A percentile compares a stretch with the other conserved stretches of the same genome.
Conservation (phyloP, 2,329 filamentous ascomycete species). For the Penicillium digitatum region DNA sequence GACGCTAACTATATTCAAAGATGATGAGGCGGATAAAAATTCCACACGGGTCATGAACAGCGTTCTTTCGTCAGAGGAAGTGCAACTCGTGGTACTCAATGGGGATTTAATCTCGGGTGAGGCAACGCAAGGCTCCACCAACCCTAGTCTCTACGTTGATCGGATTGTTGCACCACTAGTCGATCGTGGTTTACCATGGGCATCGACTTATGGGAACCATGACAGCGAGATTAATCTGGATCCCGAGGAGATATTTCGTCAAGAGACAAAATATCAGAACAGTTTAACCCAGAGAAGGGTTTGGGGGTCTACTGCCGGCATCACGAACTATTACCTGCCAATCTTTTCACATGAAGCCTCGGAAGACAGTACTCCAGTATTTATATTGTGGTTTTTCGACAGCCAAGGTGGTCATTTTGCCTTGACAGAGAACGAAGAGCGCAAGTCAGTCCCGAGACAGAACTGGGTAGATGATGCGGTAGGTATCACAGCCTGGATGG, state of each 20-base stretch:
- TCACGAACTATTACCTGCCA: conserved; percentile 55
- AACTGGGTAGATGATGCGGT: conserved; percentile 47
- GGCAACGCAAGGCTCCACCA: conserved; percentile 51
- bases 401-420: conserved; percentile 56
- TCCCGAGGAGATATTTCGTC: conserved; percentile 40
- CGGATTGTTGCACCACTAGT: conserved; percentile 58
- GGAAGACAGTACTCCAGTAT: conserved; percentile 31
- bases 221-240: conserved; percentile 60
- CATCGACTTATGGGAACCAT: conserved; percentile 69
- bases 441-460: conserved; percentile 30
- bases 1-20: conserved; percentile 5
- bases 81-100: conserved; percentile 64
- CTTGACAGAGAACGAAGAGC: conserved; percentile 33
- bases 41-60: conserved; percentile 55
- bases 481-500: neutral
- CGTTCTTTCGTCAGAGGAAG: conserved; percentile 55
- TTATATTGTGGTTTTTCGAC: conserved; percentile 70
- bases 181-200: conserved; percentile 55
- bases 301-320: conserved; percentile 35
- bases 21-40: conserved; percentile 50
- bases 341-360: conserved; percentile 48
- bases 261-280: conserved; percentile 38
- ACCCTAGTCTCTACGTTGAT: conserved; percentile 57
- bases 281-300: conserved; percentile 47
- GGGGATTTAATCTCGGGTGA: conserved; percentile 70